Percentiles rank a stretch among this genome's conserved stretches.
Evolutionary conservation across 495 filamentous ascomycete genomes (phyloP).

Genomic region (Daldinia bambusicola): DNA sequence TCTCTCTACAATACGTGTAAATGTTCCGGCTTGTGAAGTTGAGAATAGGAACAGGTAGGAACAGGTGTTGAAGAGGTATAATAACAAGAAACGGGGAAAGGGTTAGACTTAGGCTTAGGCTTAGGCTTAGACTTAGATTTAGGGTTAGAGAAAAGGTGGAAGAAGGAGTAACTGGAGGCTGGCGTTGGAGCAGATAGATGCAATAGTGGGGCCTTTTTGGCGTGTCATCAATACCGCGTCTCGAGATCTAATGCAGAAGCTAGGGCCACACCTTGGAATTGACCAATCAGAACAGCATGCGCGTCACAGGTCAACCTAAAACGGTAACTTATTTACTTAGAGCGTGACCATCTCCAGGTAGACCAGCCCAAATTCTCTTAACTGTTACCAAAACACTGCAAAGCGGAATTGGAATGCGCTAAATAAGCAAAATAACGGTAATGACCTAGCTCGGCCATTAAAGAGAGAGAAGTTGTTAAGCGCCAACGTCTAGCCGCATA

Average conservation of each 20-base stretch:
- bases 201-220: constrained; percentile 35
- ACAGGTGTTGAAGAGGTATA: constrained; percentile 7
- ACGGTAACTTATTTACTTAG: constrained; percentile 51
- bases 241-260: constrained; percentile 29
- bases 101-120: neutral
- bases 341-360: constrained; percentile 45
- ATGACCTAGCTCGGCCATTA: neutral
- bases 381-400: constrained; percentile 33
- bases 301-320: constrained; percentile 39
- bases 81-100: neutral
- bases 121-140: neutral
- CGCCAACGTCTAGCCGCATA: neutral
- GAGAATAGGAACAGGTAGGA: constrained; percentile 32
- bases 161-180: constrained; percentile 20
- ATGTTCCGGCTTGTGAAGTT: no score
- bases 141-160: constrained; percentile 2
- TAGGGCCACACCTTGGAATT: constrained; percentile 27
- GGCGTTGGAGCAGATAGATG: constrained; percentile 23
- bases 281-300: constrained; percentile 42
- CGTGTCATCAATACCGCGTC: constrained; percentile 45
- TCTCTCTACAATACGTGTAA: constrained; percentile 10
- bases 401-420: constrained; percentile 29
- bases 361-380: constrained; percentile 23
- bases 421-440: constrained; percentile 8
- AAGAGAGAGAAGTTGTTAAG: neutral